Base-by-base conservation (phyloP, 2,329 filamentous ascomycete species). In the Alternaria sp. region DNA sequence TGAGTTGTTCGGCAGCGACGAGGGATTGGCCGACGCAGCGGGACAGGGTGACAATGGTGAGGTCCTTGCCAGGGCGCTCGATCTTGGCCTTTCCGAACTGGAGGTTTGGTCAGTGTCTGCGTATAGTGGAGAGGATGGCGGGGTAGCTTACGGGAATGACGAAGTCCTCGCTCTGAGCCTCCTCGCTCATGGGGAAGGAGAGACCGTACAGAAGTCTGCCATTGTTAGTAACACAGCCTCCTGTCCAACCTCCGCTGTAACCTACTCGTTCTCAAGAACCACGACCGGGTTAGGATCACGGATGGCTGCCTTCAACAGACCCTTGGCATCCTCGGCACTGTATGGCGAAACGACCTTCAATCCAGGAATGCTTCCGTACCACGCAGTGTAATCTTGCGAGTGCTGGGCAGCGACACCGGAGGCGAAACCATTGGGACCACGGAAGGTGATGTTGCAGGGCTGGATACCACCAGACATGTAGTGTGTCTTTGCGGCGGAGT, bases 391-490 rank as follows among this genome's bases (percentile, higher is more conserved):
- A 80, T 99, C 95, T 84, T 99, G 95, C 51, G 95, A 98, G 86
- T 99, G 95, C 85, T 99, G 95, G 61, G 95, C 95, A 67, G 84
- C 95, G 73, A 99, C 95, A 86, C 95, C 95, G 61, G 94, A 78
- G 63, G 95, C 95, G 80, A 99, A 99, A 75, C 95, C 95, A 83
- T 99, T 99, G 81, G 95, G 95, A 54, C 95, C 95, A 79, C 95
- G 93, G 90, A 99, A 99, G 72, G 95, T 98, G 82, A 99, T 94
- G 85, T 98, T 98, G 84, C 95, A 99, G 73, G 95, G 95, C 83
- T 99, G 95, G 80, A 97, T 98, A 80, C 95, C 95, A 74, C 95
- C 95, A 66, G 95, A 98, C 95, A 99, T 99, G 86, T 99, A 99
- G 77, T 99, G 94, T 57, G 95, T 99, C 87, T 99, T 99, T 77